Evolutionary conservation across 2,329 filamentous ascomycete genomes (phyloP).

Genomic region (Colletotrichum sublineola): DNA sequence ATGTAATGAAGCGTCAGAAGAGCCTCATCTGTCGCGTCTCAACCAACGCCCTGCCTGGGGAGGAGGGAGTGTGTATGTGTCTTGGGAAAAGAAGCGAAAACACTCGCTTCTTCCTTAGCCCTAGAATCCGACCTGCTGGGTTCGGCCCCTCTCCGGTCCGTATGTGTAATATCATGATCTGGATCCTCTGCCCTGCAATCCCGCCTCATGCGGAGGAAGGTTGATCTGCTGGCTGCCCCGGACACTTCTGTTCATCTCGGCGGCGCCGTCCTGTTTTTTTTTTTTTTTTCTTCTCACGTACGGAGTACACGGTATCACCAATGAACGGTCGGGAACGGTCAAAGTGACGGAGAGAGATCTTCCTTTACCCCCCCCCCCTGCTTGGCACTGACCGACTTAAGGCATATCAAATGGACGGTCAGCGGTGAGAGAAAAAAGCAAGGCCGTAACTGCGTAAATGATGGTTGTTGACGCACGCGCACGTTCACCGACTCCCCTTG

Average conservation of each 20-base stretch:
- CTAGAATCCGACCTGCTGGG: background rate
- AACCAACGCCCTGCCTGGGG: no score
- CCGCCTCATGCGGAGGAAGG: background rate
- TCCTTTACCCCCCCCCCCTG: background rate
- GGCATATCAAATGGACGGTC: background rate
- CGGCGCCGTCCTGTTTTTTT: conserved; percentile 17
- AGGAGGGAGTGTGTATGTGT: background rate
- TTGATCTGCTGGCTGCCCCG: background rate
- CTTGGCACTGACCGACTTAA: background rate
- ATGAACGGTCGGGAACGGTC: background rate
- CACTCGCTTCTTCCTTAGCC: background rate
- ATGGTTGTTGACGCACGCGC: background rate
- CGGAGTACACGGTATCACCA: conserved; percentile 5
- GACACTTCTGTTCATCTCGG: conserved; percentile 30
- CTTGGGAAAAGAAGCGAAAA: background rate
- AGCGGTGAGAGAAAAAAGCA: background rate
- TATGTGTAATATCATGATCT: background rate
- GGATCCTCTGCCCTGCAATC: conserved; percentile 1
- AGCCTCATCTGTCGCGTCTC: conserved; percentile 10
- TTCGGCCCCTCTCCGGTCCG: background rate
- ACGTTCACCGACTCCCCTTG: background rate
- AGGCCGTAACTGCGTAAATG: background rate
- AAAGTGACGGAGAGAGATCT: background rate
- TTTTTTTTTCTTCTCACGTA: background rate
- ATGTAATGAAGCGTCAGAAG: background rate